These are phyloP conservation scores for Leishmania amazonensis DNA, from an alignment of 208 protist species.

Conservation along the genomic window DNA sequence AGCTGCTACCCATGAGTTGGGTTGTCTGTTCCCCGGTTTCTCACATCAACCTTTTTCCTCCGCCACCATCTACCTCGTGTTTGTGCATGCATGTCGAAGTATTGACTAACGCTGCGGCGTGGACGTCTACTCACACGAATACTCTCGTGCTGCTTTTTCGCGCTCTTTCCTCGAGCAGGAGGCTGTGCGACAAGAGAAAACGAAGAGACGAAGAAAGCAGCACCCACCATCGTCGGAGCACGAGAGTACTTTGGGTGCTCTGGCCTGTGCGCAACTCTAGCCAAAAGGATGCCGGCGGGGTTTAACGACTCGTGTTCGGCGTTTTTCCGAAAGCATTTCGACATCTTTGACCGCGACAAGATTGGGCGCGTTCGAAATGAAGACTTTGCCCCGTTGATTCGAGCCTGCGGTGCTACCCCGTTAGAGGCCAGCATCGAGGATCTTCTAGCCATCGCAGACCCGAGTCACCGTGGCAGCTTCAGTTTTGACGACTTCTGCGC, in stretches of 20 bases:
- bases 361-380: constrained; percentile 62
- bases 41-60: not conserved
- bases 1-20: not conserved
- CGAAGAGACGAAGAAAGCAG: not conserved
- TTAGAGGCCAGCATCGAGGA: constrained; percentile 62
- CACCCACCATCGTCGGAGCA: not conserved
- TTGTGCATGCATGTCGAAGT: no score
- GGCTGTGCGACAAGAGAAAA: not conserved
- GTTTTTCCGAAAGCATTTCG: constrained; percentile 77
- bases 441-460: constrained; percentile 64
- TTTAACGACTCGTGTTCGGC: constrained; percentile 49
- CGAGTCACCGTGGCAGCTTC: constrained; percentile 63
- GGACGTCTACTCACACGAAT: not conserved
- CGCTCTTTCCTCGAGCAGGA: not conserved
- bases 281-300: constrained; percentile 21
- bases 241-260: constrained; percentile 6
- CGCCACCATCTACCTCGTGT: not conserved
- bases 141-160: not conserved
- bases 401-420: constrained; percentile 74
- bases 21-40: not conserved
- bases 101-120: not conserved
- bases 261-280: not conserved
- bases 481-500: constrained; percentile 80
- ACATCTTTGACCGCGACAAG: constrained; percentile 80
- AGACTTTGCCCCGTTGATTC: constrained; percentile 63